Evolutionary conservation across 1,139 yeast genomes (phyloP).

Genomic region (Tardiomyces blankii): DNA sequence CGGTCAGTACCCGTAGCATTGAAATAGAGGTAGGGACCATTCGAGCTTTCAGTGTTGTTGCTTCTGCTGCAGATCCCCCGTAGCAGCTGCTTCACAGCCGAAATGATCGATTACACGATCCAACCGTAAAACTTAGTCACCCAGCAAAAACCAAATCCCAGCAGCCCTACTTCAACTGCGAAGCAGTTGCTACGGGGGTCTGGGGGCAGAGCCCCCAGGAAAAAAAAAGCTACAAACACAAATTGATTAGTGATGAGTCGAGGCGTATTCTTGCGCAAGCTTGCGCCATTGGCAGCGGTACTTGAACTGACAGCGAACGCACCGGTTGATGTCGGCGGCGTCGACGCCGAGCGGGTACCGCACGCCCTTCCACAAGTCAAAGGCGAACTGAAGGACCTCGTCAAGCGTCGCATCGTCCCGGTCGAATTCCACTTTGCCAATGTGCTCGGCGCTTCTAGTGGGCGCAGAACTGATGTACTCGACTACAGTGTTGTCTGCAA

Average conservation of each 20-base stretch:
- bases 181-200: no score
- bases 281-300: background rate
- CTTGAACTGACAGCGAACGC: constrained; percentile 10
- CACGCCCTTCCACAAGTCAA: constrained; percentile 18
- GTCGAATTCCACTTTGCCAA: constrained; percentile 12
- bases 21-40: no score
- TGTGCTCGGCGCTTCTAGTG: background rate
- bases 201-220: no score
- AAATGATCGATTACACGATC: no score
- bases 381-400: constrained; percentile 14
- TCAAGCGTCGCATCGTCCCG: constrained; percentile 11
- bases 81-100: no score
- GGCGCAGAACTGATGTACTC: background rate
- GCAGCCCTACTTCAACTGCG: no score
- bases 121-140: no score
- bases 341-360: constrained; percentile 19
- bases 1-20: no score
- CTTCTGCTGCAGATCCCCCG: no score
- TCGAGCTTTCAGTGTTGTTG: no score
- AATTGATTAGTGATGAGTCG: background rate
- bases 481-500: background rate
- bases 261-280: background rate
- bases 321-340: constrained; percentile 8
- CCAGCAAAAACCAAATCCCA: no score
- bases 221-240: no score